phyloP scores from a whole-genome alignment of 2,329 filamentous ascomycete genomes.

The Eutypella sp. region DNA sequence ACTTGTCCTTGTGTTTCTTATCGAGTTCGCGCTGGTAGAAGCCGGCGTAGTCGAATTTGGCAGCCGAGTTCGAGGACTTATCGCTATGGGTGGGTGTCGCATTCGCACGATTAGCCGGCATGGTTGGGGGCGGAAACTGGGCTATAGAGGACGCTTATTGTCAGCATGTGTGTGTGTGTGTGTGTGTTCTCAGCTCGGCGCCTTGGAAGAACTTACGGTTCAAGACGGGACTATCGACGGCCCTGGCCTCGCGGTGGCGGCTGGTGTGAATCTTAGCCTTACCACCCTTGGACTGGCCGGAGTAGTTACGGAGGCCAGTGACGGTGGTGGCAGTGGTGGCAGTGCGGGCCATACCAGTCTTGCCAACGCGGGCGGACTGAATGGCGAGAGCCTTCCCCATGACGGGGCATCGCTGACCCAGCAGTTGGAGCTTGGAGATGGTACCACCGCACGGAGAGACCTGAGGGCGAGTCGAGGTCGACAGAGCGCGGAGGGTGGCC shows the following conservation, averaged over 20 bases:
- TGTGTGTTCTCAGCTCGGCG: not conserved
- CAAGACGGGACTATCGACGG: slow-evolving; percentile 59
- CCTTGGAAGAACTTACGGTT: slow-evolving; percentile 36
- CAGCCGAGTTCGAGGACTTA: slow-evolving; percentile 23
- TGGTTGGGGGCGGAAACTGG: slow-evolving; percentile 29
- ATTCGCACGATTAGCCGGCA: slow-evolving; percentile 23
- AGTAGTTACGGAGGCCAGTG: slow-evolving; percentile 47
- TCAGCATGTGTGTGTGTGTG: slow-evolving; percentile 19
- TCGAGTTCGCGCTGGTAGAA: slow-evolving; percentile 88
- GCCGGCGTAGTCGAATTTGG: slow-evolving; percentile 81
- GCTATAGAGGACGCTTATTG: slow-evolving; percentile 21
- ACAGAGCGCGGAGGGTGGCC: slow-evolving; percentile 84
- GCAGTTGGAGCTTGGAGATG: slow-evolving; percentile 94
- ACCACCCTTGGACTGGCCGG: slow-evolving; percentile 45
- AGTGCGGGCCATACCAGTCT: slow-evolving; percentile 32
- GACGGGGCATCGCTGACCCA: slow-evolving; percentile 91
- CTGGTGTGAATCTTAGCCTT: slow-evolving; percentile 81
- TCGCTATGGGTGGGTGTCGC: slow-evolving; percentile 20
- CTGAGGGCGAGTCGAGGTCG: slow-evolving; percentile 63
- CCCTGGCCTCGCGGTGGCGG: slow-evolving; percentile 68
- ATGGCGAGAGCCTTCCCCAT: slow-evolving; percentile 97
- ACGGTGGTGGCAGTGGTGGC: slow-evolving; percentile 38
- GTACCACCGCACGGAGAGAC: slow-evolving; percentile 76
- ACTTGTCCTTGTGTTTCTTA: slow-evolving; percentile 99
- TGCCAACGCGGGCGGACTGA: slow-evolving; percentile 59